Base-by-base conservation (phyloP, 345 rosid species). In the Eucalyptus tenuipes region DNA sequence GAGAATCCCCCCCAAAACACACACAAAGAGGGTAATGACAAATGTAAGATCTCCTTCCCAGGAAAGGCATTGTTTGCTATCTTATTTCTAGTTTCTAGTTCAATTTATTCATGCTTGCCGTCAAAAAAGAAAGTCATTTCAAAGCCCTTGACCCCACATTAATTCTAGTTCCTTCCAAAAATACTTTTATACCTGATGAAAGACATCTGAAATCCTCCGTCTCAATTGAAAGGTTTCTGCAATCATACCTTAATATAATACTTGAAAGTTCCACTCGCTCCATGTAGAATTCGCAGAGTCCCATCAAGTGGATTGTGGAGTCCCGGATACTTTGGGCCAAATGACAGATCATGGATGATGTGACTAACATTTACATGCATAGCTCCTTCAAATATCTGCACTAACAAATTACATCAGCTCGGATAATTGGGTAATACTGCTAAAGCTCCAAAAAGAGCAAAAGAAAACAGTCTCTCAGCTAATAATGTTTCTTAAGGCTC, bases 281-380 rank as follows among this genome's bases (percentile, higher is more conserved):
- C 94, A 85, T 91, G 99, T 90, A 97, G 93, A 88, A 94, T 91
- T 88, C 99, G 93, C 40, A 17, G 89, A 6, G 98, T 98, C 86
- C 90, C 99, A 91, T 98, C 99, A 86, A 98, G 96, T 50, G 99
- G 99, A 89, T 98, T 98, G 94, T 96, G 99, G 90, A 96, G 88
- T 88, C 99, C 99, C 6, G 98, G 99, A 91, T 96, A 98, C 88
- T 97, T 93, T 11, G 99, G 99, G 86, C 99, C 99, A 91, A 98
- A 98, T 86, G 99, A 94, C 90, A 98, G 89, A 91, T 96, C 97
- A 88, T 98, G 96, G 89, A 98, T 96, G 66, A 90, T 49, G 92
- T 98, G 99, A 90, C 99, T 98, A 52, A 98, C 97, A 88, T 97
- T 98, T 59, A 98, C 99, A 82, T 94, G 94, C 29, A 88, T 95